Base-by-base conservation (phyloP, 352 stramenopile genomes). In the Globisporangium iwayamae region DNA sequence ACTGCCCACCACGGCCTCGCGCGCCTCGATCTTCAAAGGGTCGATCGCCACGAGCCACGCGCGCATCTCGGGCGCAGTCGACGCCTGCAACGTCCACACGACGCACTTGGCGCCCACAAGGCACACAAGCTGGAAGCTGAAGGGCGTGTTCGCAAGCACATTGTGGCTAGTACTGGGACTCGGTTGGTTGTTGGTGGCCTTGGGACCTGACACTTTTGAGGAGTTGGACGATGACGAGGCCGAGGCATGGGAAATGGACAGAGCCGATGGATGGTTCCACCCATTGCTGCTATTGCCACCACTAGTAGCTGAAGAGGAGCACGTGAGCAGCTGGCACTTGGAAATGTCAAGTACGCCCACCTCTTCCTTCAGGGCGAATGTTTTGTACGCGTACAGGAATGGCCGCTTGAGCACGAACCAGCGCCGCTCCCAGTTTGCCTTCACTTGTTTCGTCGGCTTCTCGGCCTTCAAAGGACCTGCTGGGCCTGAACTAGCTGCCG, bases 351-450 rank as follows among this genome's bases (percentile, higher is more conserved):
- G 73, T 14, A 93, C 80, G 25, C 85, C 81, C 2, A 83, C 76
- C 48, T 89, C 72, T 13, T 87, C 75, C 46, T 91, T 87, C 16
- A 75, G 70, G 0, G 81, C 80, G 39, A 91, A 90, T 56, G 68
- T 86, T 66, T 86, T 78, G 70, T 91, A 94, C 1, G 65, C 71
- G 60, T 91, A 93, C 34, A 94, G 67, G 59, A 94, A 93, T 25
- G 85, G 85, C 1, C 78, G 73, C 55, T 90, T 88, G 50, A 94
- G 66, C 28, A 94, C 85, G 46, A 94, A 91, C 85, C 83, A 94
- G 38, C 85, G 82, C 0, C 85, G 72, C 28, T 93, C 74, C 81
- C 85, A 94, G 7, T 55, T 65, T 8, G 46, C 56, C 41, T 54
- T 67, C 18, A 30, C 18, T 13, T 32, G 16, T 16, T 65, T 71